phyloP scores from a whole-genome alignment of 2,329 filamentous ascomycete species.

The Nemania sp. region DNA sequence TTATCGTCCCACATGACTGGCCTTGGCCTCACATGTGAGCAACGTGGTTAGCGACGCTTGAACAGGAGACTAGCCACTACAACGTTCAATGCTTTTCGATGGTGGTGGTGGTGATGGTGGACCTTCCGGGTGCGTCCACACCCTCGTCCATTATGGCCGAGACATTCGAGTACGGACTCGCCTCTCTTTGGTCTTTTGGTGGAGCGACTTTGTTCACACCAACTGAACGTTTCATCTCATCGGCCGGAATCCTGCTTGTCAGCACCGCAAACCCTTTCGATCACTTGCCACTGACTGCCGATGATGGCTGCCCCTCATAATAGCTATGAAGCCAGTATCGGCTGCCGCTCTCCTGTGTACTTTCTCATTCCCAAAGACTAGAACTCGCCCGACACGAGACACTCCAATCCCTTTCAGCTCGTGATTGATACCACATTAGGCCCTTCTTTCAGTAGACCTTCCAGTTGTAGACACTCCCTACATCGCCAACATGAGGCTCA shows the following conservation, averaged over 20 bases:
- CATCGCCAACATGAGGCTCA: constrained; percentile 70
- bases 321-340: constrained; percentile 30
- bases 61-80: constrained; percentile 34
- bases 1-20: constrained; percentile 35
- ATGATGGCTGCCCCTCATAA: constrained; percentile 36
- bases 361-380: constrained; percentile 13
- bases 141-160: constrained; percentile 19
- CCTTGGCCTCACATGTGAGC: constrained; percentile 26
- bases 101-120: constrained; percentile 10
- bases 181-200: constrained; percentile 21
- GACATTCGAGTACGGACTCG: not conserved
- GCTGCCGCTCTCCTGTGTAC: constrained; percentile 16
- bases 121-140: constrained; percentile 22
- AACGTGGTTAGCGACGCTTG: constrained; percentile 15
- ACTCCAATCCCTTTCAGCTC: constrained; percentile 9
- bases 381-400: constrained; percentile 8
- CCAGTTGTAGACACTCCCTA: constrained; percentile 31
- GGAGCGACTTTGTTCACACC: constrained; percentile 20
- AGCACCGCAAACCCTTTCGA: constrained; percentile 28
- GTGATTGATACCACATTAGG: constrained; percentile 23
- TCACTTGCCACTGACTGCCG: constrained; percentile 26
- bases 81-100: constrained; percentile 34
- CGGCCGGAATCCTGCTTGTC: constrained; percentile 29
- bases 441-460: constrained; percentile 27
- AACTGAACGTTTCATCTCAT: constrained; percentile 43